Evolutionary conservation across 192 early-diverging fungal species (phyloP).

Genomic region (Glomus cerebriforme): DNA sequence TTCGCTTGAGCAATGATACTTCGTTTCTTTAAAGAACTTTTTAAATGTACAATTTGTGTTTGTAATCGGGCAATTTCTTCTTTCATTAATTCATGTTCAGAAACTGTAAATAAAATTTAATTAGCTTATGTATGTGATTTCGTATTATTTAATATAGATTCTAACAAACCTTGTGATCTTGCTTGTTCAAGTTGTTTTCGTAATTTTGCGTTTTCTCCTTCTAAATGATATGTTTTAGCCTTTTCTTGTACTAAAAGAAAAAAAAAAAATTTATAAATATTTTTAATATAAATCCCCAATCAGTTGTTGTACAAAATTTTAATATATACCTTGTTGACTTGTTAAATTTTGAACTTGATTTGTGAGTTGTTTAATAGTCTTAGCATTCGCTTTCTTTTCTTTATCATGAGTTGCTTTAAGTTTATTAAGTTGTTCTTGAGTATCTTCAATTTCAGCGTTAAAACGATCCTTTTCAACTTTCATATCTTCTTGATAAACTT

Average conservation of each 20-base stretch:
- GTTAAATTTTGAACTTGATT: constrained; percentile 20
- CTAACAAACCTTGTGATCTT: neutral
- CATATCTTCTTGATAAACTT: constrained; percentile 19
- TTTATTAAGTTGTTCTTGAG: constrained; percentile 16
- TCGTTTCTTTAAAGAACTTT: neutral
- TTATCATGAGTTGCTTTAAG: constrained; percentile 12
- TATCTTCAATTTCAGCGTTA: neutral
- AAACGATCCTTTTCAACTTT: neutral
- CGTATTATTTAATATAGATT: neutral
- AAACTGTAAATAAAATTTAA: neutral
- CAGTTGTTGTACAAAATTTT: no score
- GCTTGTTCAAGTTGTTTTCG: constrained; percentile 19
- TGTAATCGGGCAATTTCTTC: constrained; percentile 14
- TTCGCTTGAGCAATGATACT: neutral
- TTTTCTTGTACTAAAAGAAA: constrained; percentile 13
- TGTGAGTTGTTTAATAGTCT: constrained; percentile 15
- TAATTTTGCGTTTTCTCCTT: constrained; percentile 8
- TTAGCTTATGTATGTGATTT: neutral
- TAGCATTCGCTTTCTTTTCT: constrained; percentile 10
- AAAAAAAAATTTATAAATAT: neutral
- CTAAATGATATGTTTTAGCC: constrained; percentile 9
- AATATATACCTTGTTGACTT: constrained; percentile 13
- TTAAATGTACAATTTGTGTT: neutral
- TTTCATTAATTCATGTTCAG: constrained; percentile 13
- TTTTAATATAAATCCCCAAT: no score